Evolutionary conservation across 164 flowering plant genomes (phyloP).

Genomic region (Magnolia kwangsiensis): DNA sequence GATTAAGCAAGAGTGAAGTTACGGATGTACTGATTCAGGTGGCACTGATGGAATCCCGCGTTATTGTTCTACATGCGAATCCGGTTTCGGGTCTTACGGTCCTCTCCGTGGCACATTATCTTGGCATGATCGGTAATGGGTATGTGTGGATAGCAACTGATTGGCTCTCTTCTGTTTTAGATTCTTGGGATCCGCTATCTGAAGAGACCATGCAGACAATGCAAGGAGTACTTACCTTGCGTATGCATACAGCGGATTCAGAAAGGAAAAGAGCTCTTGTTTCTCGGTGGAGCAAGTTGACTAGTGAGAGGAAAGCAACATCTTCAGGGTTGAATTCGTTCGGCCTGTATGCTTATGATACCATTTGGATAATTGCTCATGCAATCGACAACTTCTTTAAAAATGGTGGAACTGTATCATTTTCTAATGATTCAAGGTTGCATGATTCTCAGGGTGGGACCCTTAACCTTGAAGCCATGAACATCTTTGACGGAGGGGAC

Average conservation of each 20-base stretch:
- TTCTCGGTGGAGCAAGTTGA: conserved; percentile 63
- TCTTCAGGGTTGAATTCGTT: conserved; percentile 59
- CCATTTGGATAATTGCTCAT: conserved; percentile 73
- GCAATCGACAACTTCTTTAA: conserved; percentile 66
- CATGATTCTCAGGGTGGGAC: conserved; percentile 21
- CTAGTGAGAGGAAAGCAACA: conserved; percentile 21
- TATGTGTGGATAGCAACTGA: conserved; percentile 95
- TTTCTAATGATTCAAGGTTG: conserved; percentile 60
- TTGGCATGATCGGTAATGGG: conserved; percentile 76
- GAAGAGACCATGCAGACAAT: conserved; percentile 37
- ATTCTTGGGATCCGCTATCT: conserved; percentile 46
- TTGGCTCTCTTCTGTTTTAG: conserved; percentile 74
- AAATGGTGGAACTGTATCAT: conserved; percentile 61
- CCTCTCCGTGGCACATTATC: conserved; percentile 57
- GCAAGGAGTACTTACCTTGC: conserved; percentile 79
- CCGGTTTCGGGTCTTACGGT: conserved; percentile 49
- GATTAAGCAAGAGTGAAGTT: conserved; percentile 30
- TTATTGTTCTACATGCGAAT: conserved; percentile 66
- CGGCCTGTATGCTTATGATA: conserved; percentile 77
- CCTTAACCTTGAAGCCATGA: conserved; percentile 61
- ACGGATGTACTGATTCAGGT: conserved; percentile 61
- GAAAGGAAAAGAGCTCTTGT: conserved; percentile 45
- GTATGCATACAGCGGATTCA: conserved; percentile 74
- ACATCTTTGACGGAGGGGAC: conserved; percentile 53
- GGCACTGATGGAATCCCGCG: conserved; percentile 62